A percentile compares a stretch with the other conserved stretches of the same genome.
phyloP scores from a whole-genome alignment of 768 basidiomycete species.

The Dentipellis fragilis region DNA sequence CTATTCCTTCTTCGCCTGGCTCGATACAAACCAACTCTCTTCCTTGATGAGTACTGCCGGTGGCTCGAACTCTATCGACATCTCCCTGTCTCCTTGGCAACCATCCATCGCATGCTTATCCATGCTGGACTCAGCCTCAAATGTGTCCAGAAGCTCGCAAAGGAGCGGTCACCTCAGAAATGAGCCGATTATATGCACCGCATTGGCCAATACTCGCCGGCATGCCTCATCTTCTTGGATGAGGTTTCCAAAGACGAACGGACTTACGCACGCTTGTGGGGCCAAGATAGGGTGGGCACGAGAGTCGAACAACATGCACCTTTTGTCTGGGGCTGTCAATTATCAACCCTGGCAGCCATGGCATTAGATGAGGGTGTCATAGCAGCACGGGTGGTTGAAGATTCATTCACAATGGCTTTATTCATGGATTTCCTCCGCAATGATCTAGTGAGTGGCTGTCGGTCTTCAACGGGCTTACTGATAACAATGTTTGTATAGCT shows the following conservation, averaged over 20 bases:
- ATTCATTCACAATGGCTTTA: constrained; percentile 9
- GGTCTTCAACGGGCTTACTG: neutral
- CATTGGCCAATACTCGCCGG: constrained; percentile 13
- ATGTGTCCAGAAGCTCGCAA: constrained; percentile 17
- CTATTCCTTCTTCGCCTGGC: constrained; percentile 14
- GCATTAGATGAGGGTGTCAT: constrained; percentile 18
- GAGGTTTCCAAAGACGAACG: constrained; percentile 21
- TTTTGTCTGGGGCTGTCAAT: constrained; percentile 14
- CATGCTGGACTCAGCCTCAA: constrained; percentile 12
- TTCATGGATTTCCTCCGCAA: neutral
- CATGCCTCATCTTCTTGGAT: constrained; percentile 16
- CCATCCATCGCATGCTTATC: constrained; percentile 15
- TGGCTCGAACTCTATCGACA: constrained; percentile 3
- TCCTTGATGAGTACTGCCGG: constrained; percentile 15
- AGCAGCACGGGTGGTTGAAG: constrained; percentile 15
- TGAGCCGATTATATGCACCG: constrained; percentile 13
- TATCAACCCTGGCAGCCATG: constrained; percentile 14
- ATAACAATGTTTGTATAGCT: constrained; percentile 3
- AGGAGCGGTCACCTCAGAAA: constrained; percentile 12
- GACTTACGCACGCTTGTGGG: constrained; percentile 16
- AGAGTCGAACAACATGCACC: constrained; percentile 13
- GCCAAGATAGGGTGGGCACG: constrained; percentile 11
- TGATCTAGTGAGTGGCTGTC: neutral
- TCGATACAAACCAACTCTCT: constrained; percentile 14
- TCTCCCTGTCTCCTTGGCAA: constrained; percentile 13